A percentile compares a stretch with the other conserved stretches of the same genome.
These are phyloP conservation scores for Odonthalia washingtoniensis DNA, from an alignment of 31 red algal genomes.

Conservation along the genomic window DNA sequence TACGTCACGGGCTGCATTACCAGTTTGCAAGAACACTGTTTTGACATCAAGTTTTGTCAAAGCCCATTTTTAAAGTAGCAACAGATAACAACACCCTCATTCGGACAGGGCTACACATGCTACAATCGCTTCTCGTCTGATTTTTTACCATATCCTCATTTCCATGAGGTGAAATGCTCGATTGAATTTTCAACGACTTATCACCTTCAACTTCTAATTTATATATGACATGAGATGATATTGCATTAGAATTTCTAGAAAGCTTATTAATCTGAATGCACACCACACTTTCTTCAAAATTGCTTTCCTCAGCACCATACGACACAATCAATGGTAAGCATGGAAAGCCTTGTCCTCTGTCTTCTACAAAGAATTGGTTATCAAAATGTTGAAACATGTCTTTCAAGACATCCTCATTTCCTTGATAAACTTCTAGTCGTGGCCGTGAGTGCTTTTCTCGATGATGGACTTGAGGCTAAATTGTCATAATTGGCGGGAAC, in stretches of 20 bases:
- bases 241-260: slow-evolving; percentile 14
- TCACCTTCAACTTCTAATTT: slow-evolving; percentile 37
- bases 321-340: too few species aligned
- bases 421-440: too few species aligned
- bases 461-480: too few species aligned
- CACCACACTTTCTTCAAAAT: background rate
- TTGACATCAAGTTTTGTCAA: slow-evolving; percentile 36
- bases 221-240: slow-evolving; percentile 31
- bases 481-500: too few species aligned
- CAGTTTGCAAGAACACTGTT: too few species aligned
- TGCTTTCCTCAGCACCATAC: background rate
- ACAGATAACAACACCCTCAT: slow-evolving; percentile 33
- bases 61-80: slow-evolving; percentile 4
- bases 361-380: too few species aligned
- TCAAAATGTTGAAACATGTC: too few species aligned
- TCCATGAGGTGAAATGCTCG: slow-evolving; percentile 21
- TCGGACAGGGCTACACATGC: slow-evolving; percentile 15
- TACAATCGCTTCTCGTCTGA: slow-evolving; percentile 22
- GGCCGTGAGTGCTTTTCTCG: too few species aligned
- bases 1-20: slow-evolving; percentile 27
- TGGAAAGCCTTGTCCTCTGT: too few species aligned
- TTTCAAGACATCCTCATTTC: too few species aligned
- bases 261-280: background rate
- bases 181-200: slow-evolving; percentile 11
- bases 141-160: slow-evolving; percentile 36